A percentile compares a stretch with the other conserved stretches of the same genome.
These are phyloP conservation scores for Pseudopithomyces maydicus DNA, from an alignment of 2,329 filamentous ascomycete genomes.

Conservation along the genomic window DNA sequence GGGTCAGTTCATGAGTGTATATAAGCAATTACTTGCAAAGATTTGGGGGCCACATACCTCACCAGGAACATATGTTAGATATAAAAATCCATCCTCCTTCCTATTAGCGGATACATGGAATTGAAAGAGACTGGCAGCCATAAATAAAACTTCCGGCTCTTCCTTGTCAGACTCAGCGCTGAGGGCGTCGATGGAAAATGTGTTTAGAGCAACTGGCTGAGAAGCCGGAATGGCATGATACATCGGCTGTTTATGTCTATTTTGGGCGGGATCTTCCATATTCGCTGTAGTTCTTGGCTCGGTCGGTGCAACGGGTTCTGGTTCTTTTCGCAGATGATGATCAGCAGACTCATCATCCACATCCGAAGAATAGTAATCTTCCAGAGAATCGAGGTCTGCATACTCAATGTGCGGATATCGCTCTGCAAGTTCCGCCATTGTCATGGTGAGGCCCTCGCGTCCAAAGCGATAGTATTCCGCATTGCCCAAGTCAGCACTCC, in stretches of 20 bases:
- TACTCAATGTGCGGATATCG: neutral
- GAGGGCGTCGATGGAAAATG: neutral
- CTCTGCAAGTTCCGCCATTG: neutral
- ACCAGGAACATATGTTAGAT: constrained; percentile 83
- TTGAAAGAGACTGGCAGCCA: neutral
- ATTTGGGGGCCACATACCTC: constrained; percentile 56
- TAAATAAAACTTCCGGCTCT: neutral
- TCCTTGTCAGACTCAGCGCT: neutral
- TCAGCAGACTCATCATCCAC: neutral
- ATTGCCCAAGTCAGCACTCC: neutral
- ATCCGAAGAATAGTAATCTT: too few species aligned
- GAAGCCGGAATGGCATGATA: too few species aligned
- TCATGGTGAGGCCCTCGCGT: neutral
- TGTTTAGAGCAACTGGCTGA: too few species aligned
- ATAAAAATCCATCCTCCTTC: neutral
- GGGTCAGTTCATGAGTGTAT: neutral
- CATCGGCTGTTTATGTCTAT: too few species aligned
- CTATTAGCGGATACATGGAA: neutral
- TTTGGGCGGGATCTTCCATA: too few species aligned
- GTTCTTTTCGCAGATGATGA: too few species aligned
- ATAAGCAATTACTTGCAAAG: neutral
- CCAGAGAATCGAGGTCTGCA: neutral
- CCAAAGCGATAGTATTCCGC: constrained; percentile 1
- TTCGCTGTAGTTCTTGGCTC: too few species aligned
- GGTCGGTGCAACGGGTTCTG: too few species aligned